Percentiles rank a stretch among this genome's conserved stretches.
Conservation (phyloP, 257 asterid genomes). For the Haberlea rhodopensis region DNA sequence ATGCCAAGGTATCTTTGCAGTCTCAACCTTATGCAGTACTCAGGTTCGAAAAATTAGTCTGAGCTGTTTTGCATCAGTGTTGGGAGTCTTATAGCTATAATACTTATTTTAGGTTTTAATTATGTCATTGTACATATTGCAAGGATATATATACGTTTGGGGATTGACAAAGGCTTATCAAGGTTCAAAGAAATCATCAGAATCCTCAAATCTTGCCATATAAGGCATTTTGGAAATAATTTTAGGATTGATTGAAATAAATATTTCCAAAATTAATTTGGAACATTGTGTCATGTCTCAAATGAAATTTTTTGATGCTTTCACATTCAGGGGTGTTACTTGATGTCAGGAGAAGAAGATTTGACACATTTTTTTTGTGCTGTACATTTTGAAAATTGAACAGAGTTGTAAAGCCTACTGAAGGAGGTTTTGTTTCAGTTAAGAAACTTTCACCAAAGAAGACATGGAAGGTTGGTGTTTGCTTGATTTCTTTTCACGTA, state of each 20-base stretch:
- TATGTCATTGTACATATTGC: not conserved
- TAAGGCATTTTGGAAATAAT: not conserved
- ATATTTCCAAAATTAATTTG: constrained; percentile 17
- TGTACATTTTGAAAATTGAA: constrained; percentile 26
- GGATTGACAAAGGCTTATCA: constrained; percentile 10
- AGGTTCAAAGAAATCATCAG: constrained; percentile 17
- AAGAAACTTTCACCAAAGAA: constrained; percentile 80
- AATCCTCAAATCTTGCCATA: constrained; percentile 5
- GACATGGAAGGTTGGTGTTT: constrained; percentile 80
- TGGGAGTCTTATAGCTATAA: constrained; percentile 13
- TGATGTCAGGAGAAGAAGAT: constrained; percentile 14
- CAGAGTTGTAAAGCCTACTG: constrained; percentile 91
- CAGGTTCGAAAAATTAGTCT: constrained; percentile 10
- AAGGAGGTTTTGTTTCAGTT: constrained; percentile 84
- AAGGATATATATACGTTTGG: not conserved
- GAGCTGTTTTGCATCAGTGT: constrained; percentile 16
- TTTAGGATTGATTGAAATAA: constrained; percentile 22
- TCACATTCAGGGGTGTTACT: constrained; percentile 4
- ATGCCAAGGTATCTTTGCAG: constrained; percentile 79
- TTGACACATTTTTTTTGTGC: constrained; percentile 16
- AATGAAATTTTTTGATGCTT: constrained; percentile 20
- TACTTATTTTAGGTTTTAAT: not conserved
- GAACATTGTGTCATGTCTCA: constrained; percentile 8
- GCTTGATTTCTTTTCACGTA: constrained; percentile 14
- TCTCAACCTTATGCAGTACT: constrained; percentile 15